Evolutionary conservation across 139 green algal genomes (phyloP), one percentile per base, ranked within the genome.

Genomic region (Chlorella sp.): DNA sequence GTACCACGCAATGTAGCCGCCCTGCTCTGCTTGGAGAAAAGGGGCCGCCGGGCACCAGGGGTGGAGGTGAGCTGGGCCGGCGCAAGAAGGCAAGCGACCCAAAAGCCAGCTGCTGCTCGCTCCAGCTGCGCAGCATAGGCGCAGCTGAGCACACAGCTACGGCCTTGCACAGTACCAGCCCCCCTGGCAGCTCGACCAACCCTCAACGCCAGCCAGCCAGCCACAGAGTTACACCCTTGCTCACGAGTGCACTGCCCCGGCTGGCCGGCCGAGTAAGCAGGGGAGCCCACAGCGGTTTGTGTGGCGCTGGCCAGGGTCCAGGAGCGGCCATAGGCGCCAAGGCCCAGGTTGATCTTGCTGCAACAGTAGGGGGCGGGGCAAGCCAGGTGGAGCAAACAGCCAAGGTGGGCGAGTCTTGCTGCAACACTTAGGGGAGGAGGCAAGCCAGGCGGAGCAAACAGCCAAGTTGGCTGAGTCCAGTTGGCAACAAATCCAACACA

Each of bases 291-390:
- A 5, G 24, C n/a, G 38, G 20, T 73, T 28, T 73, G 58, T 5
- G 60, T 60, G 9, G 11, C 13, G 76, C 77, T 30, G 7, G 73
- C 68, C 56, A 87, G 78, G 0, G 73, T 84, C 83, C 83, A 87
- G 78, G 83, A 84, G 74, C 83, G 83, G 46, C 83, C 83, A 19
- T 87, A 87, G 48, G 69, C 54, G 5, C 58, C 74, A 6, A 87
- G 51, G 40, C 83, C 83, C 38, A 87, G 83, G 60, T 83, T 86
- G 68, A 86, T 54, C 46, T 81, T 81, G 82, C 82, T 86, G 73
- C 76, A 51, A 54, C 78, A 73, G n/a, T n/a, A n/a, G n/a, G n/a
- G n/a, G n/a, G n/a, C n/a, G n/a, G n/a, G n/a, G n/a, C n/a, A n/a
- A n/a, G n/a, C n/a, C n/a, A n/a, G n/a, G n/a, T n/a, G n/a, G n/a